These are phyloP conservation scores for Yarrowia sp. DNA, from an alignment of 805 yeast genomes.

Conservation along the genomic window DNA sequence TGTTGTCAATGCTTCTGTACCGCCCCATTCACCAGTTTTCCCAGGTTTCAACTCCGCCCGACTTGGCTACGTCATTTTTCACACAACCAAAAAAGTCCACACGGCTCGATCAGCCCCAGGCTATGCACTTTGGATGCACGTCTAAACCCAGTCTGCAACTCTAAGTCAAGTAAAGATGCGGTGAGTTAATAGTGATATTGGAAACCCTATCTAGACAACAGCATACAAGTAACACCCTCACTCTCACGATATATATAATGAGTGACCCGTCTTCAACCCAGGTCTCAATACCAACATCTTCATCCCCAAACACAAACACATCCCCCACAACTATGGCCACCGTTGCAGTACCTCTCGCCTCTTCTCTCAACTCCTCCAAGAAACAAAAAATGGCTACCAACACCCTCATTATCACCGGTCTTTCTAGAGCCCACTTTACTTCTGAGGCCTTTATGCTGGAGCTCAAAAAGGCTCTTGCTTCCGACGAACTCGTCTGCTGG, in stretches of 20 bases:
- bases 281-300: no score
- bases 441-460: slow-evolving; percentile 13
- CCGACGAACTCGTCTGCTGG: slow-evolving; percentile 29
- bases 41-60: no score
- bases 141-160: neutral
- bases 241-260: neutral
- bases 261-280: no score
- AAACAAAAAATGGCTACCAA: slow-evolving; percentile 25
- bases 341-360: slow-evolving; percentile 7
- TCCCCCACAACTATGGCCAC: neutral
- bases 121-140: neutral
- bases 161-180: no score
- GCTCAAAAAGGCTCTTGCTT: neutral
- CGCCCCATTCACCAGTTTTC: no score
- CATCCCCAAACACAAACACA: neutral
- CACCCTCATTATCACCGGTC: slow-evolving; percentile 27
- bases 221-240: neutral
- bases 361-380: neutral
- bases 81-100: no score
- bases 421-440: slow-evolving; percentile 17
- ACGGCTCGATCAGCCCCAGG: slow-evolving; percentile 20
- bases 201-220: neutral
- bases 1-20: no score
- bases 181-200: neutral
- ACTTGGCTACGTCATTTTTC: no score